These are phyloP conservation scores for Schoenoplectus tabernaemontani DNA, from an alignment of 202 grass and related monocot genomes.

Conservation along the genomic window DNA sequence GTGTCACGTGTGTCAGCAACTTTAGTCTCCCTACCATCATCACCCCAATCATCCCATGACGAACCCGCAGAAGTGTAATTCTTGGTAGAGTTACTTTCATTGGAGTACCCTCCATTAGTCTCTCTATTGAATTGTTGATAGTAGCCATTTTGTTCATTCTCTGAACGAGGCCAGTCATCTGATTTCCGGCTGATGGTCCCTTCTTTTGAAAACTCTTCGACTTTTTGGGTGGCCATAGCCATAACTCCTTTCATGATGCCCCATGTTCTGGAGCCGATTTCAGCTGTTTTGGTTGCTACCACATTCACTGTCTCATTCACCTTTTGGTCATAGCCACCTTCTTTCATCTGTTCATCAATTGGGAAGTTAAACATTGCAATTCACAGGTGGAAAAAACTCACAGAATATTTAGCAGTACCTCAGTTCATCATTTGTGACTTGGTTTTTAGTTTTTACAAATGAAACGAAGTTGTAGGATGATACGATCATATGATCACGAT, in stretches of 20 bases:
- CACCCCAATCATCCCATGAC: conserved; percentile 86
- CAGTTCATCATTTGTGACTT: neutral
- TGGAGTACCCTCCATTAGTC: conserved; percentile 31
- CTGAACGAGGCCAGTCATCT: conserved; percentile 51
- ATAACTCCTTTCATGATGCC: conserved; percentile 93
- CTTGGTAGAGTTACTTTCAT: conserved; percentile 40
- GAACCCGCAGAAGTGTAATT: conserved; percentile 45
- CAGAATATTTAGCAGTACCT: neutral
- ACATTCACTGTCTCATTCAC: conserved; percentile 90
- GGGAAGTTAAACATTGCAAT: neutral
- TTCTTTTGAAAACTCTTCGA: conserved; percentile 86
- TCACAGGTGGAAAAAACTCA: neutral
- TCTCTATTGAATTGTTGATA: conserved; percentile 67
- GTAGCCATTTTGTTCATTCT: conserved; percentile 41
- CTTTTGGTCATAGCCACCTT: conserved; percentile 91
- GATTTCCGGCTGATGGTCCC: conserved; percentile 48
- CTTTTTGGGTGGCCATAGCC: conserved; percentile 80
- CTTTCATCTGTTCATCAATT: conserved; percentile 72
- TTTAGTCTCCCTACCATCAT: conserved; percentile 51
- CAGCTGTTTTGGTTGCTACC: conserved; percentile 77
- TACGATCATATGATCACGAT: neutral
- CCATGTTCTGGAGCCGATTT: conserved; percentile 84
- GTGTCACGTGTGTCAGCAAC: neutral
- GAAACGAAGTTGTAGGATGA: too few species aligned
- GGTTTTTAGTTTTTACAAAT: neutral